A percentile compares a stretch with the other conserved stretches of the same genome.
phyloP scores from a whole-genome alignment of 345 rosid genomes.

The Salix arbutifolia region DNA sequence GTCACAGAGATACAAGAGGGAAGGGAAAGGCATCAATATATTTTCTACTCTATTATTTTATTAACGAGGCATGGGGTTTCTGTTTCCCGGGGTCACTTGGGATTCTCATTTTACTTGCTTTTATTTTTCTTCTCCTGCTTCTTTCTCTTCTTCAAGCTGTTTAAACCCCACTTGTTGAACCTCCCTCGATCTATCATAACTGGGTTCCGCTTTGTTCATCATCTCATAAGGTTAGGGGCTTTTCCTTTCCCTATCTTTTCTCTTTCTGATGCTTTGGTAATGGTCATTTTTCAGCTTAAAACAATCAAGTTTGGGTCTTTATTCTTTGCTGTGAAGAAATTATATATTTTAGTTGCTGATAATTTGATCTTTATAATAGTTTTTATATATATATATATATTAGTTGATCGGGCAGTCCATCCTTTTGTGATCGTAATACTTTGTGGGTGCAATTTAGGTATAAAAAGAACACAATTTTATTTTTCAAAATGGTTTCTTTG shows the following conservation, averaged over 20 bases:
- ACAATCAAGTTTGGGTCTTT: background rate
- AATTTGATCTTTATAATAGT: background rate
- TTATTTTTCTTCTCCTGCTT: background rate
- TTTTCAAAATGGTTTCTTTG: too few relatives aligned
- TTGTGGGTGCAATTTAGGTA: background rate
- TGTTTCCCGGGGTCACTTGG: slow-evolving; percentile 1
- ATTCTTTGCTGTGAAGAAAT: background rate
- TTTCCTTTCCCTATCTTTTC: background rate
- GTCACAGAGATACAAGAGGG: slow-evolving; percentile 21
- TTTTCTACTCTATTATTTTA: background rate
- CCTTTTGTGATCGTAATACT: background rate
- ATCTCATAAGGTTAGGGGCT: slow-evolving; percentile 2
- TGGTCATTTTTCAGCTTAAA: background rate
- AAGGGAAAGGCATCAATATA: too few relatives aligned
- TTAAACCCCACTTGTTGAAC: background rate
- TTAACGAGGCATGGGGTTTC: slow-evolving; percentile 4
- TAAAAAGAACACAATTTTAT: background rate
- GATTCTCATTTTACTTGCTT: background rate
- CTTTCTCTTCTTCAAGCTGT: slow-evolving; percentile 3
- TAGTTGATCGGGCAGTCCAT: background rate
- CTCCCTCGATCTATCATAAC: background rate
- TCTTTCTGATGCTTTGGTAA: background rate
- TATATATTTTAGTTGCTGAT: background rate
- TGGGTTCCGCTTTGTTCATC: background rate
- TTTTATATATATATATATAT: background rate